Evolutionary conservation across 306 rosid species (phyloP).

Genomic region (Gleditsia sinensis): DNA sequence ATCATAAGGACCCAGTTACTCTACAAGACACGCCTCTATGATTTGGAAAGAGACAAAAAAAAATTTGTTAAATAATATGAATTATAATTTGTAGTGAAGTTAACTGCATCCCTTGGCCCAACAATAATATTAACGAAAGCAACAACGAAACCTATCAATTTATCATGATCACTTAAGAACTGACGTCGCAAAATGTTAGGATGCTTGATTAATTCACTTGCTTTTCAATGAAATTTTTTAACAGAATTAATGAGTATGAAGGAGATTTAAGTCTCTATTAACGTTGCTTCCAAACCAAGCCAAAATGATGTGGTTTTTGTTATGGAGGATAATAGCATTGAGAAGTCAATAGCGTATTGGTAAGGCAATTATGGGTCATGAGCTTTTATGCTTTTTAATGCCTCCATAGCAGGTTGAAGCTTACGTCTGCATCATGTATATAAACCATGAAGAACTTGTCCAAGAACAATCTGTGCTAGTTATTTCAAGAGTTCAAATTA

Average conservation of each 20-base stretch:
- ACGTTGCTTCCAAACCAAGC: constrained; percentile 36
- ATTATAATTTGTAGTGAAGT: neutral
- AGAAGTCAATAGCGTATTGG: constrained; percentile 51
- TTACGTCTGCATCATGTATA: constrained; percentile 14
- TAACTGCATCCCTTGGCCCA: neutral
- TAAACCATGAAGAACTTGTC: neutral
- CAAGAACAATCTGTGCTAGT: neutral
- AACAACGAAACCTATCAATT: neutral
- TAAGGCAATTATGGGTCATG: constrained; percentile 50
- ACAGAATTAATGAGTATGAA: constrained; percentile 8
- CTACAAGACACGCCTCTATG: neutral
- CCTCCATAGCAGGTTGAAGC: neutral
- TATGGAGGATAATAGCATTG: constrained; percentile 32
- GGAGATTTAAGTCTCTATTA: constrained; percentile 6
- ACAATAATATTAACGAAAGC: too few species aligned
- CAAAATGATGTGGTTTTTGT: constrained; percentile 28
- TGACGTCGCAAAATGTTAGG: neutral
- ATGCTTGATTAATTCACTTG: neutral
- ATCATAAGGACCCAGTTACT: neutral
- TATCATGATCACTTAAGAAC: neutral
- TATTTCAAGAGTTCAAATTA: neutral
- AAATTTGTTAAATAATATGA: neutral
- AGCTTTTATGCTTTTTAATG: constrained; percentile 30
- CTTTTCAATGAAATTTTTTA: constrained; percentile 2
- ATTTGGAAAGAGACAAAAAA: neutral